A percentile compares a stretch with the other conserved stretches of the same genome.
Conservation (phyloP, 257 asterid species). For the Parsonsia alboflavescens region DNA sequence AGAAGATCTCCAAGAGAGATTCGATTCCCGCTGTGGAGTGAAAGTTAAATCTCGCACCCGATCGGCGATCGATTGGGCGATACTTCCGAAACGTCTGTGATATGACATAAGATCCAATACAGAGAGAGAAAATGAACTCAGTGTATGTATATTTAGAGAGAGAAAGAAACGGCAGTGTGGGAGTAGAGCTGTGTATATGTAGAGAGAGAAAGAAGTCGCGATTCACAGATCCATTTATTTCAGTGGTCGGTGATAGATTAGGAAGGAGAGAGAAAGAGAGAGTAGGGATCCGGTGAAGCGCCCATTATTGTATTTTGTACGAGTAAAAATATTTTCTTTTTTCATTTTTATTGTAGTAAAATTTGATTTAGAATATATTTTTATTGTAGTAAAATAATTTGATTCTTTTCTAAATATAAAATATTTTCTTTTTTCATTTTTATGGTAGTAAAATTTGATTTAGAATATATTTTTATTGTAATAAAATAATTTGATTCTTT, state of each 20-base stretch:
- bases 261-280: conserved; percentile 19
- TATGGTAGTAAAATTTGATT: too few species aligned
- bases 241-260: conserved; percentile 34
- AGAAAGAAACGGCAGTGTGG: conserved; percentile 6
- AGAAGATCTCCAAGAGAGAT: conserved; percentile 15
- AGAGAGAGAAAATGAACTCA: background rate
- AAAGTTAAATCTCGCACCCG: conserved; percentile 30
- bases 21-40: conserved; percentile 7
- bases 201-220: conserved; percentile 12
- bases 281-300: background rate
- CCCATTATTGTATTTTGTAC: too few species aligned
- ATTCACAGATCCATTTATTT: conserved; percentile 48
- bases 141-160: conserved; percentile 30
- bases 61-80: conserved; percentile 63
- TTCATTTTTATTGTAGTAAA: too few species aligned
- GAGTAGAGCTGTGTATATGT: conserved; percentile 16
- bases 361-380: too few species aligned
- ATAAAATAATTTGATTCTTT: too few species aligned
- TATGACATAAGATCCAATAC: conserved; percentile 39
- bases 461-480: too few species aligned
- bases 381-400: too few species aligned
- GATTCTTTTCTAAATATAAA: too few species aligned
- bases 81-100: conserved; percentile 25
- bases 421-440: too few species aligned
- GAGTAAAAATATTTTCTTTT: too few species aligned